phyloP scores from a whole-genome alignment of 1,284 basidiomycete genomes.

The Trichosporon ovoides region DNA sequence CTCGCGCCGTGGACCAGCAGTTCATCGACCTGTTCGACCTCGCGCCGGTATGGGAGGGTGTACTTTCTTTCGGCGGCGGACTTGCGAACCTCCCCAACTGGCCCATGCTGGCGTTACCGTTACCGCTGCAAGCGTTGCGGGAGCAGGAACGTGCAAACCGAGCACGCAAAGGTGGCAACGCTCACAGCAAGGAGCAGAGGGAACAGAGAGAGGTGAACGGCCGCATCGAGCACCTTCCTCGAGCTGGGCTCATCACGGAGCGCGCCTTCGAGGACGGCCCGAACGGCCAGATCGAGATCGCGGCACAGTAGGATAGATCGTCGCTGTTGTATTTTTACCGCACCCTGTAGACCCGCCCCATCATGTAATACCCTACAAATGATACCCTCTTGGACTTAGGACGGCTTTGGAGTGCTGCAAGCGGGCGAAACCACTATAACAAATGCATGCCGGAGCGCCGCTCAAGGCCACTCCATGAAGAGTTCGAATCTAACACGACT shows the following conservation, averaged over 20 bases:
- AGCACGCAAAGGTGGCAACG: constrained; percentile 6
- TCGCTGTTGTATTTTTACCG: background rate
- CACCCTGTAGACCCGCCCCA: no score
- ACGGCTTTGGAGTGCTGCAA: background rate
- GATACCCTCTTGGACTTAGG: no score
- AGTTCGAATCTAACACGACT: constrained; percentile 2
- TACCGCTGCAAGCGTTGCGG: constrained; percentile 8
- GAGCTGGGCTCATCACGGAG: background rate
- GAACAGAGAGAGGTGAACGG: background rate
- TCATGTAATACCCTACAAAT: no score
- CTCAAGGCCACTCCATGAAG: background rate
- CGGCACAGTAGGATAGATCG: constrained; percentile 6
- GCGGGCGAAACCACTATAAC: constrained; percentile 2
- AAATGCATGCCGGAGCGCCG: background rate
- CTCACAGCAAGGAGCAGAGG: background rate
- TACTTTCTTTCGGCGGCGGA: constrained; percentile 29
- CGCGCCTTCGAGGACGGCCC: background rate
- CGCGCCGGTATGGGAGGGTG: constrained; percentile 37
- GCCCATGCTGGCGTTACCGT: constrained; percentile 39
- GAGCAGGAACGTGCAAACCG: constrained; percentile 13
- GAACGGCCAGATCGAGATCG: constrained; percentile 8
- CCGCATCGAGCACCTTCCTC: background rate
- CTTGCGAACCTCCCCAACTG: constrained; percentile 37
- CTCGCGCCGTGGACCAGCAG: constrained; percentile 54
- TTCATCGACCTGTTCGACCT: constrained; percentile 54